Percentiles rank a stretch among this genome's conserved stretches.
phyloP scores from a whole-genome alignment of 805 yeast species.

The Metschnikowia lachancei region DNA sequence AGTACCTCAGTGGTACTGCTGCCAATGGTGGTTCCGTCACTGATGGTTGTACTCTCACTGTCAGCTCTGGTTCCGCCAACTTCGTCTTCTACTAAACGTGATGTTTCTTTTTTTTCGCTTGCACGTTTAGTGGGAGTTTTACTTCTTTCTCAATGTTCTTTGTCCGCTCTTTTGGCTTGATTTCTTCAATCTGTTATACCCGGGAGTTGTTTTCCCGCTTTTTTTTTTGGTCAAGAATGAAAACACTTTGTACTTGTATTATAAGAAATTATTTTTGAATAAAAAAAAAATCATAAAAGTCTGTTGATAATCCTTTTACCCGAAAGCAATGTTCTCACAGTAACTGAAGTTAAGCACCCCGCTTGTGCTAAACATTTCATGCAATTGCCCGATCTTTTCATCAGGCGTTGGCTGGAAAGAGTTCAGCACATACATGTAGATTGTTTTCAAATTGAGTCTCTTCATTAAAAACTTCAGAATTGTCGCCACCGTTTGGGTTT shows the following conservation, averaged over 20 bases:
- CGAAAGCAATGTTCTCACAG: conserved; percentile 42
- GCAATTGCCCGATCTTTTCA: conserved; percentile 35
- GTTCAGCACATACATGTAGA: conserved; percentile 38
- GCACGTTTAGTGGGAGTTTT: background rate
- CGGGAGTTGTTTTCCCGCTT: conserved; percentile 5
- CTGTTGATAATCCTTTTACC: conserved; percentile 15
- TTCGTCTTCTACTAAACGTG: conserved; percentile 19
- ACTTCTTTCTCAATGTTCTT: background rate
- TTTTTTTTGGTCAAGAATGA: background rate
- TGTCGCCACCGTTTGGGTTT: conserved; percentile 46
- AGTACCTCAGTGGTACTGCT: conserved; percentile 19
- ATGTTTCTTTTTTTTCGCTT: background rate
- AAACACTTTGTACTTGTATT: conserved; percentile 4
- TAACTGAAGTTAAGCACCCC: conserved; percentile 39
- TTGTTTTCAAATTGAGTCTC: conserved; percentile 14
- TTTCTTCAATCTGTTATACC: conserved; percentile 14
- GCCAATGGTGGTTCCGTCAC: conserved; percentile 17
- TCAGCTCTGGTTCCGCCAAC: conserved; percentile 19
- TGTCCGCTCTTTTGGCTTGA: conserved; percentile 6
- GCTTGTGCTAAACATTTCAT: conserved; percentile 28
- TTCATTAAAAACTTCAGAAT: conserved; percentile 41
- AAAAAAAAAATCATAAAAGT: background rate
- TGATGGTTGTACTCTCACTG: conserved; percentile 22
- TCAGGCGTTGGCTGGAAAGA: conserved; percentile 44
- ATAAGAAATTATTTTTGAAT: background rate